Conservation (phyloP, 23 red algal genomes). For the Gracilaria domingensis region DNA sequence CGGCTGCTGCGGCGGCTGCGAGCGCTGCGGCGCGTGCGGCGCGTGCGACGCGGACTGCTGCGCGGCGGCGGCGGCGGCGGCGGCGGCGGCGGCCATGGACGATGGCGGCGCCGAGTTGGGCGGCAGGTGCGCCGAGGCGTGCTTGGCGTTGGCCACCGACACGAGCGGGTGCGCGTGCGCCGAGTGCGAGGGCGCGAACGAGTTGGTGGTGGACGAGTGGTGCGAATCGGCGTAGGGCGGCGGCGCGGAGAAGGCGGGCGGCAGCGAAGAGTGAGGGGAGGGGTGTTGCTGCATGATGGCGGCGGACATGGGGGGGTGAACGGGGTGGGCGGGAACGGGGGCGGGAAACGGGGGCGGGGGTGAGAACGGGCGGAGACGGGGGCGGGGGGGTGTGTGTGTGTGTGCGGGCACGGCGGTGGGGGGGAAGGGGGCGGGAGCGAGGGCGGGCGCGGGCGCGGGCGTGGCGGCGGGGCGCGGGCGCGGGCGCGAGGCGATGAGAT, state of each 20-base stretch:
- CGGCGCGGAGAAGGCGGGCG: constrained; percentile 23
- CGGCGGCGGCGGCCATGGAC: background rate
- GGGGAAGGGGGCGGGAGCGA: background rate
- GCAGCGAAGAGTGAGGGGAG: constrained; percentile 38
- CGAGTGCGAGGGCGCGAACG: constrained; percentile 32
- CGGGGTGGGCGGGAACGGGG: background rate
- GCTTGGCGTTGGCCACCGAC: background rate
- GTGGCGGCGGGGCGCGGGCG: background rate
- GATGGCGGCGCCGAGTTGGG: too few relatives aligned
- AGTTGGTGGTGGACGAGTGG: constrained; percentile 55
- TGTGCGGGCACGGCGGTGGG: too few relatives aligned
- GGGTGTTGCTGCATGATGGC: constrained; percentile 45
- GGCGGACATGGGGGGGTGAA: constrained; percentile 25
- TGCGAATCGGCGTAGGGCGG: constrained; percentile 37
- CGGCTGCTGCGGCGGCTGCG: background rate
- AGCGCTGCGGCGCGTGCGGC: background rate
- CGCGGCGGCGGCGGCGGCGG: background rate
- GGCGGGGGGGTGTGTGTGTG: background rate
- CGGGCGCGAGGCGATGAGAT: background rate
- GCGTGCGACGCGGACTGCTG: background rate
- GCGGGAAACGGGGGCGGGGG: background rate
- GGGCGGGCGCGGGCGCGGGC: background rate
- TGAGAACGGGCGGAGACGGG: background rate
- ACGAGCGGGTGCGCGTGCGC: constrained; percentile 19
- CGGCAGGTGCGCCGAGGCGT: background rate